Evolutionary conservation across 176 grass and related monocot species (phyloP), one percentile per base, ranked within the genome.

Genomic region (Coix lacrymajobi): DNA sequence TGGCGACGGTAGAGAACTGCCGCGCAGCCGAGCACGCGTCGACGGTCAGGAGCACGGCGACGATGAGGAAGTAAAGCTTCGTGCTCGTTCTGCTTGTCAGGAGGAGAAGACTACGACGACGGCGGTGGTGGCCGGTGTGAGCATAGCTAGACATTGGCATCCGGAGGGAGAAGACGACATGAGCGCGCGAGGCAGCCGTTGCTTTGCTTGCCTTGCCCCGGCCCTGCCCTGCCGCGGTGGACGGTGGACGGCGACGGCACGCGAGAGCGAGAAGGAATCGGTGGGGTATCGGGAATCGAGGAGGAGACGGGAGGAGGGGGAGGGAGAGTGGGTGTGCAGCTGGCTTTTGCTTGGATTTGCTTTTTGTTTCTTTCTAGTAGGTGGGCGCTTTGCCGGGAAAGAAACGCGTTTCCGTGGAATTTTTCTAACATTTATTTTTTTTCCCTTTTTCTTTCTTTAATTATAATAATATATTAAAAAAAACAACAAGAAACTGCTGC

Each of bases 1-100:
- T 91, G 62, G 94, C 77, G 5, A 94, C 49, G 11, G 91, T 92
- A 29, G 94, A 91, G 81, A 97, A 85, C 69, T 86, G 82, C 24
- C 46, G 44, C 71, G 82, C 16, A 12, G 79, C 73, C 19, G 86
- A 56, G 80, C 52, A 56, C 37, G 48, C 3, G 24, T 40, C 11
- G 73, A 8, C 29, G 52, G 30, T 2, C 8, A 73, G 3, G 36
- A 73, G 5, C 12, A 80, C 7, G 39, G 79, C 2, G 13, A 80
- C 10, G 34, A 57, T 2, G 15, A 63, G 22, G 19, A 77, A 36
- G 11, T 58, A 24, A 40, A 84, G 70, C 28, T 0, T 4, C 0
- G 4, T 7, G 12, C 32, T 62, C 19, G 52, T 28, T 61, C 24
- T n/a, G n/a, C n/a, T 9, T 1, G 13, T 61, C 5, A 29, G 12